Base-by-base conservation (phyloP, 106 monocot genomes). In the Cymbidium sinense region DNA sequence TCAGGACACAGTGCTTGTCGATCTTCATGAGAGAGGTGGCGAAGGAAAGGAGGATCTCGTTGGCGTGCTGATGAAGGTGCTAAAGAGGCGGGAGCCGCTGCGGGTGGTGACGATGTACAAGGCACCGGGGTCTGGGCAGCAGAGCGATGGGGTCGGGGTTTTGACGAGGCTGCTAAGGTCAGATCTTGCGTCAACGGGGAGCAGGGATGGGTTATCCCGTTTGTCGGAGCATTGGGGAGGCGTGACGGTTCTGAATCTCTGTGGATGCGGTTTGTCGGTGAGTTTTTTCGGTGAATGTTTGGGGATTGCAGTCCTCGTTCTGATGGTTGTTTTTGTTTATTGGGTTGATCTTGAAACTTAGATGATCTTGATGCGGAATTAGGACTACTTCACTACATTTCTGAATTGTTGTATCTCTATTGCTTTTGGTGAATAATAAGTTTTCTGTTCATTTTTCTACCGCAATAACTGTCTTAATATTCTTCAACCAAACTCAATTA, bases 261-360 rank as follows among this genome's bases (percentile, higher is more conserved):
- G 84, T 73, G 89, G 87, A 17, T 99, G 94, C 34, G 92, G 99
- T 61, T 82, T 99, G 50, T 82, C 82, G 83, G 99, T 99, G 76
- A 89, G 92, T 82, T 27, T 74, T 44, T 33, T 67, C 15, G 13
- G 67, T 33, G 58, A 58, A 37, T 18, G 17, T 71, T 28, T 71
- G 31, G 67, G 15, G 31, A 67, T 30, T 47, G 2, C 47, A 47
- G 47, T 47, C 47, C 47, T 47, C 47, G 33, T 13, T 28, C 3
- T 67, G 18, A 2, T 67, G 67, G 5, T 67, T 67, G 2, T 11
- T 4, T 11, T 67, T 67, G 5, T 33, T 67, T 30, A 33, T 31
- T 67, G 67, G 8, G 28, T 67, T 30, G 33, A 67, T 33, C 7
- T 12, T 67, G 0, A 67, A 67, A 30, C 33, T 67, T 39, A 4